Evolutionary conservation across 257 asterid genomes (phyloP).

Genomic region (Linderniella brevidens): DNA sequence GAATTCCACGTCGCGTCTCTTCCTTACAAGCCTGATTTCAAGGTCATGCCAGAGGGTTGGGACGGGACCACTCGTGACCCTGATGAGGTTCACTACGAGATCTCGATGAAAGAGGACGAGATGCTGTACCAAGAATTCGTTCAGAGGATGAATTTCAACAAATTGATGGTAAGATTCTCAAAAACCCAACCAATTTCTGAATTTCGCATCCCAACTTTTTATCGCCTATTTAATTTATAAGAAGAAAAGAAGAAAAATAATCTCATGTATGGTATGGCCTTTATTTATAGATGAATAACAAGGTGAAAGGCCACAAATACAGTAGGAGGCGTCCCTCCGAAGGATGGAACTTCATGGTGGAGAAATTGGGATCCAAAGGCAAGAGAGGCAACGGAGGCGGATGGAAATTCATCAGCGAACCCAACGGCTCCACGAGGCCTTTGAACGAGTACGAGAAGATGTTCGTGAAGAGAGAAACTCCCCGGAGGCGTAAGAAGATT

Average conservation of each 20-base stretch:
- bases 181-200: neutral
- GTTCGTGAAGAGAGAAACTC: conserved; percentile 86
- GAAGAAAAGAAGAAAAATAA: too few species aligned
- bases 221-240: neutral
- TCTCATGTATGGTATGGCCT: neutral
- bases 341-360: conserved; percentile 86
- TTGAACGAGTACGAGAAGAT: conserved; percentile 62
- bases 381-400: conserved; percentile 92
- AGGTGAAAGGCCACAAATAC: conserved; percentile 74
- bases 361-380: conserved; percentile 58
- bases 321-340: conserved; percentile 80
- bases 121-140: conserved; percentile 76
- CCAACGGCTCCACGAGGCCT: conserved; percentile 87
- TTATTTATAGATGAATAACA: conserved; percentile 33
- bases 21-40: conserved; percentile 87
- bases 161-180: conserved; percentile 42
- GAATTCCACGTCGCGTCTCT: conserved; percentile 92
- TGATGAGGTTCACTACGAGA: conserved; percentile 91
- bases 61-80: conserved; percentile 93
- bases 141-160: conserved; percentile 70
- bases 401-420: conserved; percentile 61
- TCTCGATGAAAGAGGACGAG: conserved; percentile 90
- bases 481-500: conserved; percentile 51
- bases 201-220: neutral
- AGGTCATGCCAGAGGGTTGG: conserved; percentile 99